Base-by-base conservation (phyloP, 176 grass and related monocot genomes). In the Lolium perenne region DNA sequence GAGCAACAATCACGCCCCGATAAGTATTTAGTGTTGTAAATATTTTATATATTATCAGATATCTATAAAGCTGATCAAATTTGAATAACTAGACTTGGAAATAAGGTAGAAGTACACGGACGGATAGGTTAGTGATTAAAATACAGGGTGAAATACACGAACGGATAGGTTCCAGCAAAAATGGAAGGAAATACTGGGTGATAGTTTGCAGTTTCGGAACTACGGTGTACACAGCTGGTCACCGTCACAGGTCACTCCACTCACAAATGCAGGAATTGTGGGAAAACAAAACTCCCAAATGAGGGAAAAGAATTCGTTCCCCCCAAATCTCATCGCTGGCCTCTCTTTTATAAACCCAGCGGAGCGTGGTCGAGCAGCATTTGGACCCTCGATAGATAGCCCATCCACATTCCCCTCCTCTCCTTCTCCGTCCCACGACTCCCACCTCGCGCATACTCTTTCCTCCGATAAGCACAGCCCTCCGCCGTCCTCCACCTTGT, bases 341-440 rank as follows among this genome's bases (percentile, higher is more conserved):
- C 72, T 53, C 80, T 83, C 79, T 49, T 83, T 86, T 83, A 79
- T 90, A 83, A 78, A 13, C 69, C 53, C 21, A 3, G 16, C 55
- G 53, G 53, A 29, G 14, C 56, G 23, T 26, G 16, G 50, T 16
- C 48, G n/a, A 78, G 48, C 14, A 66, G 20, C 83, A 43, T 40
- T 59, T 79, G 41, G 32, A 79, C 62, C 35, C 61, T 29, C 59
- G 6, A 8, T 17, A 70, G 73, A 70, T 35, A 70, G 16, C 66
- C 60, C 81, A 0, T 69, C 85, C 43, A 77, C 81, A 47, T 81
- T 88, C 77, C 35, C 83, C 29, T 13, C 40, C 5, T 3, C 57
- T 12, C 8, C 45, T 53, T 72, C 76, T 75, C 80, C 81, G 61
- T 74, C 80, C 59, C 58, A 53, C 87, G 18, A 45, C 59, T 45